Evolutionary conservation across 1,284 basidiomycete species (phyloP).

Genomic region (Malassezia sympodialis): DNA sequence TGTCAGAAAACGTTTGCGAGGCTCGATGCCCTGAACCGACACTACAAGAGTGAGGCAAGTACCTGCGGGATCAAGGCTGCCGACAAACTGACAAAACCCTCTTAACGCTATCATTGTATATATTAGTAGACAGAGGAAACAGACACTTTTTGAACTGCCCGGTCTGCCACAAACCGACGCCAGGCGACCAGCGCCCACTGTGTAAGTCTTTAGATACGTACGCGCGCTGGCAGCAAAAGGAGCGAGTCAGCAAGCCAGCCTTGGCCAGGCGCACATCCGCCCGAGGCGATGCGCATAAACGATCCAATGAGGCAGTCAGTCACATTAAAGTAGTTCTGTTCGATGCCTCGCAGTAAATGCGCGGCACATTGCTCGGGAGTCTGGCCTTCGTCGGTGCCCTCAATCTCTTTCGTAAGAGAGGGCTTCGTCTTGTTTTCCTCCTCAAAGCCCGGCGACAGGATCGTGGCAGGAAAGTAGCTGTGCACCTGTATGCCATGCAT

Average conservation of each 20-base stretch:
- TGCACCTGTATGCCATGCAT: conserved; percentile 72
- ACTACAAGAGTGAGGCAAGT: conserved; percentile 35
- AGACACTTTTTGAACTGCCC: neutral
- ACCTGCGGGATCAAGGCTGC: conserved; percentile 22
- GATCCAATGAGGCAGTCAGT: conserved; percentile 37
- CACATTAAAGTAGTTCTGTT: conserved; percentile 32
- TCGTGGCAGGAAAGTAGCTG: conserved; percentile 76
- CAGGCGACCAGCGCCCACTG: conserved; percentile 32
- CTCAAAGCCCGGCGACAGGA: conserved; percentile 68
- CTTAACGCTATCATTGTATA: neutral
- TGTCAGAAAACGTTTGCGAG: conserved; percentile 91
- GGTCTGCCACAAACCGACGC: conserved; percentile 32
- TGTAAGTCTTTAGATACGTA: neutral
- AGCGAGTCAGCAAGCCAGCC: conserved; percentile 24
- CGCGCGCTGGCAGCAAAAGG: conserved; percentile 4
- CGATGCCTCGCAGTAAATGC: conserved; percentile 53
- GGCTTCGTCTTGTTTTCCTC: conserved; percentile 76
- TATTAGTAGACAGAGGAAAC: conserved; percentile 14
- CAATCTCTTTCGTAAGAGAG: conserved; percentile 65
- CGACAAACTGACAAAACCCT: conserved; percentile 15
- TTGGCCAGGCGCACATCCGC: conserved; percentile 34
- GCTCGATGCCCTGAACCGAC: conserved; percentile 72
- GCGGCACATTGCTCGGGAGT: conserved; percentile 61
- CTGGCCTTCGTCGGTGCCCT: conserved; percentile 63
- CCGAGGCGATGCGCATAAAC: conserved; percentile 32